Conservation (phyloP, 1,284 basidiomycete genomes). For the Golubevia pallescens region DNA sequence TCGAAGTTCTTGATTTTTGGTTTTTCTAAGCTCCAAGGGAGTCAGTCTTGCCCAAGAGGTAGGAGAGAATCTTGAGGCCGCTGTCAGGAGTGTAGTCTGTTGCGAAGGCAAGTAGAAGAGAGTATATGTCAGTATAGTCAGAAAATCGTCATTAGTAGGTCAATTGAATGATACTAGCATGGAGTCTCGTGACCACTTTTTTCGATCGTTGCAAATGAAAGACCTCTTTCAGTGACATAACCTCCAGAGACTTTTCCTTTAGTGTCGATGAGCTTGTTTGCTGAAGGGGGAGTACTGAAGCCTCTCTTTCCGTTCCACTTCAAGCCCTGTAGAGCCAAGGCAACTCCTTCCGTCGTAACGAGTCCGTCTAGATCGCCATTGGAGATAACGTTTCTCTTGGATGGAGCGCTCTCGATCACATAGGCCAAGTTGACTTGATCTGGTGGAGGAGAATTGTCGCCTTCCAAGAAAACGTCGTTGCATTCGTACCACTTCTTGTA, state of each 20-base stretch:
- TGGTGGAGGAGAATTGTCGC: background rate
- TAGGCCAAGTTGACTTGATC: background rate
- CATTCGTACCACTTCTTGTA: slow-evolving; percentile 2
- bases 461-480: background rate
- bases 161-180: too few species aligned
- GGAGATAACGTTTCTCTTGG: slow-evolving; percentile 6
- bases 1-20: too few species aligned
- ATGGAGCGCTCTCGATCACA: background rate
- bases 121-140: too few species aligned
- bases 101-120: too few species aligned
- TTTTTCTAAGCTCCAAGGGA: too few species aligned
- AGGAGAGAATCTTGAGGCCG: too few species aligned
- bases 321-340: background rate
- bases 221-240: background rate
- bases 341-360: slow-evolving; percentile 3
- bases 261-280: background rate
- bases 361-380: slow-evolving; percentile 5
- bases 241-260: background rate
- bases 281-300: background rate
- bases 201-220: too few species aligned
- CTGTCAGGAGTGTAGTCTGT: too few species aligned
- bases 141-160: too few species aligned
- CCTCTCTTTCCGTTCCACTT: background rate
- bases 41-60: too few species aligned
- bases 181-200: too few species aligned